Conservation (phyloP, 1,284 basidiomycete species). For the Ganoderma resinaceum region DNA sequence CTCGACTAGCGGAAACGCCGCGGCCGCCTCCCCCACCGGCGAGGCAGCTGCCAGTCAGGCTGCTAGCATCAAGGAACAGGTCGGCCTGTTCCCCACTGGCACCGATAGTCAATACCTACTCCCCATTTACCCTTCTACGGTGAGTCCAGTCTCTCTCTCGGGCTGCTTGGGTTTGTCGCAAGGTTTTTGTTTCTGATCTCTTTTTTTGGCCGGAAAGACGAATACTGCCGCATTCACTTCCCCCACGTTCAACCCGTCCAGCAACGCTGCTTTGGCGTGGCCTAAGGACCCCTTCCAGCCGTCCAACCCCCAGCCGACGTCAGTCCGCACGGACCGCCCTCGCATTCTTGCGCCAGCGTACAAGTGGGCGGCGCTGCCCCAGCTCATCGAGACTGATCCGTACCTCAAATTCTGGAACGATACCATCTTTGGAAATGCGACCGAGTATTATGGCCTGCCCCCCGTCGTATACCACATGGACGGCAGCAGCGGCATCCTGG, state of each 20-base stretch:
- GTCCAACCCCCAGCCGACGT: conserved; percentile 63
- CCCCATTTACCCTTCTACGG: conserved; percentile 87
- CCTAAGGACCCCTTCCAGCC: conserved; percentile 80
- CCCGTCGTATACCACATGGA: conserved; percentile 81
- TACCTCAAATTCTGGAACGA: conserved; percentile 92
- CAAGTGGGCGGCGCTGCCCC: conserved; percentile 89
- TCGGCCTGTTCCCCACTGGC: conserved; percentile 77
- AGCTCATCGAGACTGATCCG: conserved; percentile 83
- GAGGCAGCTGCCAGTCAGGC: conserved; percentile 50
- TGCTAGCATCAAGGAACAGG: conserved; percentile 64
- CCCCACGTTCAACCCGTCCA: conserved; percentile 73
- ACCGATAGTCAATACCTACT: conserved; percentile 79
- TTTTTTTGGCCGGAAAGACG: conserved; percentile 57
- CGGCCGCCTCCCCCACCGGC: conserved; percentile 31
- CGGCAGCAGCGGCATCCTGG: conserved; percentile 90
- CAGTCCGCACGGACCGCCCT: conserved; percentile 84
- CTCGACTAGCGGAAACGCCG: conserved; percentile 31
- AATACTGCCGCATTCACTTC: conserved; percentile 78
- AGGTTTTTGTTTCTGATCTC: background rate
- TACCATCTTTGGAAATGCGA: conserved; percentile 92
- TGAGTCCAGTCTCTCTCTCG: conserved; percentile 49
- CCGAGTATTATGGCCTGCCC: conserved; percentile 64
- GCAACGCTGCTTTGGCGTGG: conserved; percentile 66
- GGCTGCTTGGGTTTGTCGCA: background rate
- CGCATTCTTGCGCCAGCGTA: conserved; percentile 91